Base-by-base conservation (phyloP, 169 alveolate species). In the Blepharisma undulans region DNA sequence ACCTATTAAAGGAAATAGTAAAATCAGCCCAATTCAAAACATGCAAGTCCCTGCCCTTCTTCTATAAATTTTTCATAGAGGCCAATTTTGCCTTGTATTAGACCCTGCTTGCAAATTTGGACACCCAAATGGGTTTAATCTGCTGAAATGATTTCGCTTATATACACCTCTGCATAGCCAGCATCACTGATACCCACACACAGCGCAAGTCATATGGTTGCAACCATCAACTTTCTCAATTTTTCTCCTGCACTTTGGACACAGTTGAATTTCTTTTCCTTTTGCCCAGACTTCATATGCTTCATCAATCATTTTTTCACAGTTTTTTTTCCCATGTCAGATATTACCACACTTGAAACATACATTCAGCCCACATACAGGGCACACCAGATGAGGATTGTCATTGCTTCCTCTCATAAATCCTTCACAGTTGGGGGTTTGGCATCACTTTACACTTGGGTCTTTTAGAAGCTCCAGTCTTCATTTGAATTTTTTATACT, bases 181-280 rank as follows among this genome's bases (percentile, higher is more conserved):
- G 91, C 97, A 95, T 94, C 95, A 95, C 34, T 93, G 61, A 79
- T 89, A 95, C n/a, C 86, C 82, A 84, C 97, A 95, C 21, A 76
- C 82, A 21, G 93, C 74, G 80, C 97, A 95, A 18, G 90, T 95
- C 97, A 95, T 95, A 86, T 95, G 97, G 77, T 95, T 93, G 87
- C 97, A 95, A 22, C 97, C 97, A 72, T 88, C 90, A 71, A 71
- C 71, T 86, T 95, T 95, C 81, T 95, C 96, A 10, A 93, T 89
- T 71, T 89, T 48, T 0, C 71, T 81, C 76, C 88, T 88, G 84
- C 97, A 95, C 30, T 88, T 93, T 16, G 96, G 96, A 74, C 97
- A 95, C 19, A 72, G 74, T 61, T 93, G 86, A 21, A 93, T 72
- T 74, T 90, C 93, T 84, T 88, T 93, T 1, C 76, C 80, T n/a